Percentiles rank a stretch among this genome's conserved stretches.
Conservation (phyloP, 306 rosid species). For the Quercus bicolor region DNA sequence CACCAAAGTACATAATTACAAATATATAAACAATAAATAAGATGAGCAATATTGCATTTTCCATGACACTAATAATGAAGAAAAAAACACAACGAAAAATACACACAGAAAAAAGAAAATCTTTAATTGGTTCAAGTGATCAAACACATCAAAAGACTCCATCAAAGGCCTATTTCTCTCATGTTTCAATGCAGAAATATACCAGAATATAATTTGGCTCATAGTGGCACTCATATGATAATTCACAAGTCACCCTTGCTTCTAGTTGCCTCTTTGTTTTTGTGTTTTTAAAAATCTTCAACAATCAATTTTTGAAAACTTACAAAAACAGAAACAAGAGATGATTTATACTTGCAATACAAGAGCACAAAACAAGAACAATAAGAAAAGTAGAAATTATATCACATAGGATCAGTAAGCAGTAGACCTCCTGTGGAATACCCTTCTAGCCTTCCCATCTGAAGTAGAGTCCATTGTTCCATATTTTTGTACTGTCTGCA, state of each 20-base stretch:
- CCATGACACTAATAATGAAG: neutral
- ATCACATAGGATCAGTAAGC: neutral
- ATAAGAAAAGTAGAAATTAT: neutral
- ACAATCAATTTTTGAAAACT: neutral
- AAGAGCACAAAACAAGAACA: neutral
- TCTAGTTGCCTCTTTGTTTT: neutral
- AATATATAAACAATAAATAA: slow-evolving; percentile 4
- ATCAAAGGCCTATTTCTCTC: no score
- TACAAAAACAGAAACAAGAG: neutral
- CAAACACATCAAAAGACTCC: slow-evolving; percentile 1
- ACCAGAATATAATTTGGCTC: neutral
- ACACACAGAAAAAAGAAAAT: neutral
- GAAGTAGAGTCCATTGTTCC: slow-evolving; percentile 74
- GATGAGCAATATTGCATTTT: slow-evolving; percentile 7
- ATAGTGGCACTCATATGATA: slow-evolving; percentile 4
- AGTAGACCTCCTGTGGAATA: slow-evolving; percentile 65
- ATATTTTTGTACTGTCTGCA: slow-evolving; percentile 64
- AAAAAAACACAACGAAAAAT: neutral
- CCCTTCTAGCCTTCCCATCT: slow-evolving; percentile 44
- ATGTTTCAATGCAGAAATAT: no score
- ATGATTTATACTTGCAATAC: neutral
- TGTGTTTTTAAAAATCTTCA: neutral
- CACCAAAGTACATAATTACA: slow-evolving; percentile 21
- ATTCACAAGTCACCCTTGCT: neutral
- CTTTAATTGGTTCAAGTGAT: neutral